Percentiles rank a stretch among this genome's conserved stretches.
These are phyloP conservation scores for Podaxis sp. DNA, from an alignment of 768 basidiomycete genomes.

Conservation along the genomic window DNA sequence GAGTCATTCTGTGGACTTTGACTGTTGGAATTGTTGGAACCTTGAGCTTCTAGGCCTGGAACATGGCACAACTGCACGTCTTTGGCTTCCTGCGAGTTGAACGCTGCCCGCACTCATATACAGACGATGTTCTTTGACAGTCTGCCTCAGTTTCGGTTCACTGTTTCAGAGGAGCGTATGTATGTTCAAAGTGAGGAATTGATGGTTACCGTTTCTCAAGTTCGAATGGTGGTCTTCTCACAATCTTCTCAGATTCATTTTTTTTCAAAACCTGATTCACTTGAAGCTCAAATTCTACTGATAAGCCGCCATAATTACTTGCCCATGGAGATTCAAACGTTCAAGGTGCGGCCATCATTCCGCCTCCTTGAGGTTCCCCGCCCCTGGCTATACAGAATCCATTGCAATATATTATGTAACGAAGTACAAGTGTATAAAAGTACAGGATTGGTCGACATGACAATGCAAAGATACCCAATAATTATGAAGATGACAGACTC, in stretches of 20 bases:
- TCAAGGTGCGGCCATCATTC: background rate
- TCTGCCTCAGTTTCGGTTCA: background rate
- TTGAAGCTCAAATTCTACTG: background rate
- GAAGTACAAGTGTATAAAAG: constrained; percentile 6
- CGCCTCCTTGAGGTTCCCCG: background rate
- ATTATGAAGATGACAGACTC: background rate
- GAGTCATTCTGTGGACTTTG: constrained; percentile 2
- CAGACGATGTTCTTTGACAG: background rate
- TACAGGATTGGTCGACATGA: constrained; percentile 5
- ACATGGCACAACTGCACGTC: no score
- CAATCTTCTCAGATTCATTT: background rate
- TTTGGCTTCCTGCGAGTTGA: no score
- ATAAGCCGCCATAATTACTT: background rate
- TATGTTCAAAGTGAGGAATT: background rate
- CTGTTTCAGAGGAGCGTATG: background rate
- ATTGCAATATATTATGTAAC: background rate
- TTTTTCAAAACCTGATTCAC: background rate
- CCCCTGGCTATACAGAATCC: background rate
- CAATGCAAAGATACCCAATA: constrained; percentile 6
- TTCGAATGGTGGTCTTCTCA: background rate
- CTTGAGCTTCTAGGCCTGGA: background rate
- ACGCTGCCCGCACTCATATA: no score
- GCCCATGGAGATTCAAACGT: background rate
- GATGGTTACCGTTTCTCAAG: background rate
- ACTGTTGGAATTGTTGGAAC: background rate